Evolutionary conservation across 1,284 basidiomycete species (phyloP).

Genomic region (Sanghuangporus sanghuang): DNA sequence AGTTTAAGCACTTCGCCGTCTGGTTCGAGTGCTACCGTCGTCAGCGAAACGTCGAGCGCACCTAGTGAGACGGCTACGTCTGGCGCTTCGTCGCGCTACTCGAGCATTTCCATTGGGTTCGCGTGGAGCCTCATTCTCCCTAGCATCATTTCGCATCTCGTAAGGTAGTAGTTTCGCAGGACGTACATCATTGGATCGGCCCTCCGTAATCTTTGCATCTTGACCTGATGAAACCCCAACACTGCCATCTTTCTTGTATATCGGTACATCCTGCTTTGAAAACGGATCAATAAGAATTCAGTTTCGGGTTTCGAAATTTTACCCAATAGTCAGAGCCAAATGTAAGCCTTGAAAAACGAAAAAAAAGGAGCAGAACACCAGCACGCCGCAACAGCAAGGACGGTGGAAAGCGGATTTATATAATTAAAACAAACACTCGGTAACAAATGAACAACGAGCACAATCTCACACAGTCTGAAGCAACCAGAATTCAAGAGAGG

Average conservation of each 20-base stretch:
- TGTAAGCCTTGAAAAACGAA: not conserved
- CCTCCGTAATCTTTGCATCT: no score
- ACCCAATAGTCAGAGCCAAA: not conserved
- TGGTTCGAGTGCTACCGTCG: not conserved
- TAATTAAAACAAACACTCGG: not conserved
- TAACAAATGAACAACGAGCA: not conserved
- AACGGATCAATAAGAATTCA: no score
- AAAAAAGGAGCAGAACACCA: not conserved
- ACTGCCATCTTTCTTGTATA: no score
- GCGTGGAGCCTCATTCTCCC: not conserved
- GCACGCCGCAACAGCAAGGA: not conserved
- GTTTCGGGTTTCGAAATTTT: not conserved
- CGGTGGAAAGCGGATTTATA: not conserved
- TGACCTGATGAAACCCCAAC: no score
- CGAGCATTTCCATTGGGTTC: not conserved
- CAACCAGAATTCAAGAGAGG: not conserved
- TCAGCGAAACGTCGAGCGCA: not conserved
- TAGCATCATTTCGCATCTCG: no score
- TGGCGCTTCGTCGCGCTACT: not conserved
- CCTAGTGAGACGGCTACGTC: not conserved
- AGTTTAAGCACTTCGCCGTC: not conserved
- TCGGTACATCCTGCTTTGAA: no score
- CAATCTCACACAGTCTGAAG: not conserved
- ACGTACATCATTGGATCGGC: no score
- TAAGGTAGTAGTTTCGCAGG: no score